Evolutionary conservation across 1,284 basidiomycete species (phyloP), one percentile per base, ranked within the genome.

Genomic region (Ustilago bromivora): DNA sequence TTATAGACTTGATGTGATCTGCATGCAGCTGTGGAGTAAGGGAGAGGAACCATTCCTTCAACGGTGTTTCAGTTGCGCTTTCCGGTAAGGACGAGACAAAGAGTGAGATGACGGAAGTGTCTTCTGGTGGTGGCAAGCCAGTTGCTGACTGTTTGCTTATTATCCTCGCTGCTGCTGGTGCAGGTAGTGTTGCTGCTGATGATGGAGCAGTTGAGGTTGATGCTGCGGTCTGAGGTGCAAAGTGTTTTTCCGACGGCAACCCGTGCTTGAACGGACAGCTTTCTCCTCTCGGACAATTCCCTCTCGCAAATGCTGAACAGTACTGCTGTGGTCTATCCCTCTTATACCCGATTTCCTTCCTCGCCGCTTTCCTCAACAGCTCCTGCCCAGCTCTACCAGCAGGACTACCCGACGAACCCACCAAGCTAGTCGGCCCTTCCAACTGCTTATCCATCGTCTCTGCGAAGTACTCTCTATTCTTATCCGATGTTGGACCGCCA

Each of bases 231-330:
- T 43, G 47, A 23, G 35, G 6, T 43, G 28, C 35, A 23, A 57
- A 38, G 1, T 31, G 32, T 23, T 62, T 61, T 13, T 64, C 66
- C 1, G 60, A 47, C 0, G 94, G 94, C 84, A 92, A 90, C 86
- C 99, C 97, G 84, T 99, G 97, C 89, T 92, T 89, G 88, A 94
- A 99, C 0, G 97, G 97, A 87, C 97, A 99, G 67, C 94, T 94
- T 31, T 89, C 88, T 7, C 97, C 97, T 46, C 97, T 90, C 47
- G 90, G 94, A 86, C 97, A 99, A 68, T 95, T 93, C 0, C 97
- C 97, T 87, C 98, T 98, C 49, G 91, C 92, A 84, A 92, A 99
- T 89, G 99, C 98, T 1, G 94, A 95, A 86, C 97, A 99, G 10
- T 97, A 86, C 79, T 98, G 94, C 35, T 65, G 58, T 55, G 96